Conservation (phyloP, 176 grass and related monocot species). For the Triticum urartu region DNA sequence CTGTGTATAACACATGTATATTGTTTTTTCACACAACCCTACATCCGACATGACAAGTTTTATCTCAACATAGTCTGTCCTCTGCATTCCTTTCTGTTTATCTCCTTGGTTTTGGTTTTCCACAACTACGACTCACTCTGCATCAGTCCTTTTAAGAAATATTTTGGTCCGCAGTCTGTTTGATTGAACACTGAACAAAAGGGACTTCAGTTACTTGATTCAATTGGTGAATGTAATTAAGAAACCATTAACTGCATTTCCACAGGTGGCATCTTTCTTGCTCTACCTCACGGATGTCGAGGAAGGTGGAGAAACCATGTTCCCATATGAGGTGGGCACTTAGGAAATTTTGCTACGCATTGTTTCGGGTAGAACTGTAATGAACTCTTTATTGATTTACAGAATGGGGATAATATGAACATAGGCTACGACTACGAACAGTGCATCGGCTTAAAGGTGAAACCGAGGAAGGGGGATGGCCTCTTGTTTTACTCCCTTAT, state of each 20-base stretch:
- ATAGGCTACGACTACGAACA: slow-evolving; percentile 92
- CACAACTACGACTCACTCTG: background rate
- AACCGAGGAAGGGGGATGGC: slow-evolving; percentile 88
- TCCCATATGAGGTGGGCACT: slow-evolving; percentile 80
- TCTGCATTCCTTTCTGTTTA: background rate
- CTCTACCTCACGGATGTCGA: slow-evolving; percentile 93
- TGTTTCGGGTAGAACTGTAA: slow-evolving; percentile 18
- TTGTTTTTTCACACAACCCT: background rate
- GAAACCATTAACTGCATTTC: slow-evolving; percentile 32
- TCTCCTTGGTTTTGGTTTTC: background rate
- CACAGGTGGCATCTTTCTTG: slow-evolving; percentile 90
- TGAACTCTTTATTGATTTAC: slow-evolving; percentile 26
- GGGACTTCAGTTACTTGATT: background rate
- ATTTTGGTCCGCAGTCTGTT: background rate
- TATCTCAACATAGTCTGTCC: background rate
- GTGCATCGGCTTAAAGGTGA: slow-evolving; percentile 93
- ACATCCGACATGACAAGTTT: background rate
- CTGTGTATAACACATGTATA: background rate
- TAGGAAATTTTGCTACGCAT: background rate
- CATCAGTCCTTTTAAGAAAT: background rate
- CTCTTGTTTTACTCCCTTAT: slow-evolving; percentile 96
- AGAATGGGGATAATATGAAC: slow-evolving; percentile 91
- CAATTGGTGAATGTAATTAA: background rate
- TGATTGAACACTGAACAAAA: background rate
- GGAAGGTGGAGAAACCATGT: slow-evolving; percentile 99